Conservation (phyloP, 1,284 basidiomycete species). For the Cryptococcus wingfieldii region DNA sequence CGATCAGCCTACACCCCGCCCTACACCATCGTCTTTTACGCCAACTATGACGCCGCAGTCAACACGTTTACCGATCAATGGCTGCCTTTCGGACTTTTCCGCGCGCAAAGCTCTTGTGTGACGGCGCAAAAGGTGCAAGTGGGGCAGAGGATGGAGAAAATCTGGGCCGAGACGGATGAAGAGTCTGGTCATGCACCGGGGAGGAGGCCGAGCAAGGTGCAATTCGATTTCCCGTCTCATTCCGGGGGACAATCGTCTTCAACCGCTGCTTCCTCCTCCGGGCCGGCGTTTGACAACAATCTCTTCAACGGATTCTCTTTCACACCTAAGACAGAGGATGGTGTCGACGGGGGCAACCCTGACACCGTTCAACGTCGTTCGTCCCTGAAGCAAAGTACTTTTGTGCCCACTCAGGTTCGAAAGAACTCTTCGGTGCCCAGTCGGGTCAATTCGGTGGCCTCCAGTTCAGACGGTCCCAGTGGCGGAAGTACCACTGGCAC, state of each 20-base stretch:
- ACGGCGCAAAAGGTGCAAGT: conserved; percentile 32
- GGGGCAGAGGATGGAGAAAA: not conserved
- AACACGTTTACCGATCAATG: conserved; percentile 48
- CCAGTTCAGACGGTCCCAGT: not conserved
- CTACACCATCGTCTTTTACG: conserved; percentile 50
- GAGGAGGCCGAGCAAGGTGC: conserved; percentile 43
- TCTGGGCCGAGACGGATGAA: not conserved
- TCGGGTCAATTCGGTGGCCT: conserved; percentile 8
- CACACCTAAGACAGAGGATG: conserved; percentile 18
- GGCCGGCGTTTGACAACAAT: not conserved
- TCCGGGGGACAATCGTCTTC: not conserved
- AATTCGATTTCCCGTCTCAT: conserved; percentile 37
- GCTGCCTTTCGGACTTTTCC: conserved; percentile 50
- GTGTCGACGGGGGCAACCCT: not conserved
- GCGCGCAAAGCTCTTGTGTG: conserved; percentile 49
- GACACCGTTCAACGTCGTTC: not conserved
- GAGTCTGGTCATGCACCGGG: not conserved
- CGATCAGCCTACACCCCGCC: conserved; percentile 35
- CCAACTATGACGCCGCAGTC: conserved; percentile 48
- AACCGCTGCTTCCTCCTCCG: not conserved
- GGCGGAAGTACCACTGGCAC: not conserved
- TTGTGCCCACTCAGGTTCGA: not conserved
- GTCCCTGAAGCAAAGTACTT: not conserved
- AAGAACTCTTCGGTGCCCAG: conserved; percentile 10
- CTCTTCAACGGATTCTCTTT: conserved; percentile 26